Conservation (phyloP, 2,329 filamentous ascomycete species). For the Diplocarpon rosae region DNA sequence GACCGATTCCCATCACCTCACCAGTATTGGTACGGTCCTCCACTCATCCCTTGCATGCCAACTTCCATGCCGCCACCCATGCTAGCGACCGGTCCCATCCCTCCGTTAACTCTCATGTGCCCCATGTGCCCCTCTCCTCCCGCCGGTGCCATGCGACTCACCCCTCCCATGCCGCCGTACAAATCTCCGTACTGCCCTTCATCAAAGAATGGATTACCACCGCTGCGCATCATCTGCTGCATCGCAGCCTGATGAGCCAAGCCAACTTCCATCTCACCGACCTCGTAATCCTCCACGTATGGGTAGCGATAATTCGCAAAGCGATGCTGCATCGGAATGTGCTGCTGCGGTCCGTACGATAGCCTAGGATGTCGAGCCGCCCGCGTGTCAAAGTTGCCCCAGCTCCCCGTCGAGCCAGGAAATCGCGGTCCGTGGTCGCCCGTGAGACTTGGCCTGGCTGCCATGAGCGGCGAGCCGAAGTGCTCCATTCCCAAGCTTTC, state of each 20-base stretch:
- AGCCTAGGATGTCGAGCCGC: conserved; percentile 9
- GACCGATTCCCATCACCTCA: no score
- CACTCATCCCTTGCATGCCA: no score
- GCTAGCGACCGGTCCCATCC: no score
- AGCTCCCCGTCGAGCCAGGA: not conserved
- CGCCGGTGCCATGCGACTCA: no score
- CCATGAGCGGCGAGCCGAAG: not conserved
- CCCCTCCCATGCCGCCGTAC: no score
- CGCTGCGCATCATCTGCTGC: not conserved
- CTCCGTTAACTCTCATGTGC: not conserved
- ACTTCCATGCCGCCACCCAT: no score
- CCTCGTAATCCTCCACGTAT: conserved; percentile 18
- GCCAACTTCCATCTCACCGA: conserved; percentile 9
- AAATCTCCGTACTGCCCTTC: not conserved
- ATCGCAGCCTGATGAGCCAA: conserved; percentile 1
- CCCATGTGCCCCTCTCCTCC: not conserved
- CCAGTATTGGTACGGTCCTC: no score
- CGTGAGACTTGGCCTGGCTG: not conserved
- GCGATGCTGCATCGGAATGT: not conserved
- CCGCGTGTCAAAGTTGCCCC: conserved; percentile 6
- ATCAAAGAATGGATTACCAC: not conserved
- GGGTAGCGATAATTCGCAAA: conserved; percentile 10
- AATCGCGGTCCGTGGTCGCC: not conserved
- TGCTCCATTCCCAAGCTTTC: not conserved
- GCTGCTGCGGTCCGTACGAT: conserved; percentile 3